Evolutionary conservation across 306 rosid genomes (phyloP), one percentile per base, ranked within the genome.

Genomic region (Benincasa hispida): DNA sequence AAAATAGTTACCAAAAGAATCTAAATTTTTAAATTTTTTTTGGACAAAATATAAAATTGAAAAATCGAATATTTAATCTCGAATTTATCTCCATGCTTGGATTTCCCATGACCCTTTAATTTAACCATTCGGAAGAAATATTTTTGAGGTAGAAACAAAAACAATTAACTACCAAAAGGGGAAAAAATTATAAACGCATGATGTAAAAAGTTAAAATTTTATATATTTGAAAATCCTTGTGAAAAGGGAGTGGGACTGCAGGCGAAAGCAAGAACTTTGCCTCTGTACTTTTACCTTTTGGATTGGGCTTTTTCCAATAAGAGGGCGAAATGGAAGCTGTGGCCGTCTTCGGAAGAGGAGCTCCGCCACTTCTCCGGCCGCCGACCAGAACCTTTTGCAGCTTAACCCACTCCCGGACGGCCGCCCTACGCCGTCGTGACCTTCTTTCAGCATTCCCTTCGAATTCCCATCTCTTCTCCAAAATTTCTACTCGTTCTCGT

Each of bases 211-310:
- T n/a, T n/a, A n/a, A n/a, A n/a, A n/a, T n/a, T 34, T 34, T 34
- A 34, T 6, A 34, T 35, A 35, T 35, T 35, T 35, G 1, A 39
- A 39, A 39, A 8, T 8, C 12, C 12, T 9, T 2, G 2, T 9
- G 12, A 41, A 82, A 86, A 81, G 8, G 93, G 87, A 87, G 82
- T 93, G 90, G 98, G 85, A 11, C 74, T 67, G 89, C 92, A 0
- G 84, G 92, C 82, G 92, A 93, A 55, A 89, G 51, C 87, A 60
- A 96, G 93, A 24, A 93, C 97, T 0, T 91, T 87, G 74, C 90
- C 90, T 28, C 24, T 47, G 13, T 17, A 45, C 91, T 11, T 48
- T 15, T 48, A 92, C 94, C 62, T 87, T 96, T 91, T 88, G 75
- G 92, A 90, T 97, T 93, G 89, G 19, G 86, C 94, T 41, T 15